These are phyloP conservation scores for Naganishia liquefaciens DNA, from an alignment of 1,284 basidiomycete species.

Conservation along the genomic window DNA sequence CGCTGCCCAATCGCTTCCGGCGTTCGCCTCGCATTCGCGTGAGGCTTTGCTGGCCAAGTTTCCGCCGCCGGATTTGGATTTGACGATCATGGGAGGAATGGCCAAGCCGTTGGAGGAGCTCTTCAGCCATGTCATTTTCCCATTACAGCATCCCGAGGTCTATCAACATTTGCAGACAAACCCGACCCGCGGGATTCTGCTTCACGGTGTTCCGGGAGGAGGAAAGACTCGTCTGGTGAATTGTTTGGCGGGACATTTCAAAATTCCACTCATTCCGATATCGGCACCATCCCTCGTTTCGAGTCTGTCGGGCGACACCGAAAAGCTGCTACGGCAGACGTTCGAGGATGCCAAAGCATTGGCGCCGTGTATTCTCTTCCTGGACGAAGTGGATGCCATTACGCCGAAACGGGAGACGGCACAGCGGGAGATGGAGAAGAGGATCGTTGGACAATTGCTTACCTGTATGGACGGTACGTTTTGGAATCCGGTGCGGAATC, in stretches of 20 bases:
- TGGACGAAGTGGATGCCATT: constrained; percentile 97
- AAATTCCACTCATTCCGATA: constrained; percentile 87
- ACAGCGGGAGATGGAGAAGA: constrained; percentile 93
- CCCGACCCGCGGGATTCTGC: constrained; percentile 86
- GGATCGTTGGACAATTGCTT: constrained; percentile 94
- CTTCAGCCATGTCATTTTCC: constrained; percentile 92
- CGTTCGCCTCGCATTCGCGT: constrained; percentile 24
- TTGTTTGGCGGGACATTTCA: constrained; percentile 90
- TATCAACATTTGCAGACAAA: constrained; percentile 91
- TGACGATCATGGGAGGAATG: constrained; percentile 86
- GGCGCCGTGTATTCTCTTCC: constrained; percentile 86
- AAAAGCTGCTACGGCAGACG: constrained; percentile 91
- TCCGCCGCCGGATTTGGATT: constrained; percentile 51
- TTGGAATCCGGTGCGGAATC: background rate
- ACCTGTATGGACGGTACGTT: constrained; percentile 92
- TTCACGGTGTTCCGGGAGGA: constrained; percentile 95
- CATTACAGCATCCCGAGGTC: constrained; percentile 90
- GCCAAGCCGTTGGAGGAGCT: constrained; percentile 85
- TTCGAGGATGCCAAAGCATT: constrained; percentile 92
- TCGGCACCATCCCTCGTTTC: constrained; percentile 94
- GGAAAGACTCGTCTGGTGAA: constrained; percentile 91
- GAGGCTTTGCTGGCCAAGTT: constrained; percentile 42
- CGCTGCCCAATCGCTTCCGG: constrained; percentile 7
- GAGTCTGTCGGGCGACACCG: constrained; percentile 96
- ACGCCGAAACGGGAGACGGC: constrained; percentile 97